These are phyloP conservation scores for Monosporascus ibericus DNA, from an alignment of 2,329 filamentous ascomycete species.

Conservation along the genomic window DNA sequence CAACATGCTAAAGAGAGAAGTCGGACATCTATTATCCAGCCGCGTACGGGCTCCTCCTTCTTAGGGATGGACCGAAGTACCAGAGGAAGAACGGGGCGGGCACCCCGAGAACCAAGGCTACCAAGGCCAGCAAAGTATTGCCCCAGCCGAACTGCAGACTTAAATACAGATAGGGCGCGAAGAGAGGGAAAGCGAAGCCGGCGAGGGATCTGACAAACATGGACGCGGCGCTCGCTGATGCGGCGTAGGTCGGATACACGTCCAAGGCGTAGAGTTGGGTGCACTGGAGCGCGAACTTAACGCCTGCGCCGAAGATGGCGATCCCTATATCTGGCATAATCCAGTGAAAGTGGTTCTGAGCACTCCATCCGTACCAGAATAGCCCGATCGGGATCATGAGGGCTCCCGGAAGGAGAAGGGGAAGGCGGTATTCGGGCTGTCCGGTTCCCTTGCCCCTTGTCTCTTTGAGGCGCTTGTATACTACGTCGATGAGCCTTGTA, in stretches of 20 bases:
- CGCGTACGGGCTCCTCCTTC: conserved; percentile 14
- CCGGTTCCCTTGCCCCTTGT: conserved; percentile 26
- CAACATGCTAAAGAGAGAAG: not conserved
- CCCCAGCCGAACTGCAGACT: conserved; percentile 35
- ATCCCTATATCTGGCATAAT: conserved; percentile 34
- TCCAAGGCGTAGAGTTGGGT: conserved; percentile 31
- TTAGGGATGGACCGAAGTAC: conserved; percentile 23
- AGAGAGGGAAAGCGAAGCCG: conserved; percentile 41
- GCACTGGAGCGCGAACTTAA: conserved; percentile 16
- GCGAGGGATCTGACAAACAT: conserved; percentile 32
- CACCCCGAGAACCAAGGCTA: conserved; percentile 42
- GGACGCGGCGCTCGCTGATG: conserved; percentile 15
- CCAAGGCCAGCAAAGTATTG: conserved; percentile 34
- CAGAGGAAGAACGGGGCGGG: conserved; percentile 36
- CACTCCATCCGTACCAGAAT: conserved; percentile 34
- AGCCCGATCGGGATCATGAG: conserved; percentile 31
- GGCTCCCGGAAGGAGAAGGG: conserved; percentile 28
- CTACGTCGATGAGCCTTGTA: conserved; percentile 34
- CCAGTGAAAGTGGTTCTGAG: conserved; percentile 31
- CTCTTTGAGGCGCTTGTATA: conserved; percentile 33
- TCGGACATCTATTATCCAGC: conserved; percentile 1
- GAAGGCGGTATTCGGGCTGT: conserved; percentile 32
- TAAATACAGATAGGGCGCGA: conserved; percentile 36
- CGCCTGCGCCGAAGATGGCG: conserved; percentile 25
- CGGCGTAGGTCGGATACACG: conserved; percentile 28